Conservation (phyloP, 2,329 filamentous ascomycete genomes). For the Monilinia fructicola region DNA sequence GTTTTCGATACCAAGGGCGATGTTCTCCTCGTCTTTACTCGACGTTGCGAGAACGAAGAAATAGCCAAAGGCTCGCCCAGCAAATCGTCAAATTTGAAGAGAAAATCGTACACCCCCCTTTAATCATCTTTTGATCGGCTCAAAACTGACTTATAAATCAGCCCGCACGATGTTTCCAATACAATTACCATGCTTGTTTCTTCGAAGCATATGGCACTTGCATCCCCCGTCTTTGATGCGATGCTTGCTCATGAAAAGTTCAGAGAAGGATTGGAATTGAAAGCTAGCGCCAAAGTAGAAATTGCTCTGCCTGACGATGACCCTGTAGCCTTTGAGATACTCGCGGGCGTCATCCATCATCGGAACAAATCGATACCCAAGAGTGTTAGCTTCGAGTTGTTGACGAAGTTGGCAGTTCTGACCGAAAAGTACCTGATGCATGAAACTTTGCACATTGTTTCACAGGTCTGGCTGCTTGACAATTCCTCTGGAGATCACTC, state of each 20-base stretch:
- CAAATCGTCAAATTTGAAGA: neutral
- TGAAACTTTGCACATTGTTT: neutral
- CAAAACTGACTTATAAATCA: neutral
- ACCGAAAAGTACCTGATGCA: neutral
- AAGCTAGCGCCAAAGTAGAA: neutral
- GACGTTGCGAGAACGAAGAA: neutral
- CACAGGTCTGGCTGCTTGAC: neutral
- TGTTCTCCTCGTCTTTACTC: neutral
- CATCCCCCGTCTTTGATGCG: slow-evolving; percentile 7
- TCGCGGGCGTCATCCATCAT: neutral
- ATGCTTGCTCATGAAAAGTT: neutral
- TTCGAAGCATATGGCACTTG: slow-evolving; percentile 13
- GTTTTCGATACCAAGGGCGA: neutral
- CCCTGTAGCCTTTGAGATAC: slow-evolving; percentile 2
- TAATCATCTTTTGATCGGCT: too few species aligned
- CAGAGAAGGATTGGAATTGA: neutral
- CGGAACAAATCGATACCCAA: neutral
- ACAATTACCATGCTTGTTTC: slow-evolving; percentile 14
- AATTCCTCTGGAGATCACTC: too few species aligned
- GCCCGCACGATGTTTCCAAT: neutral
- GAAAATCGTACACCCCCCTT: neutral
- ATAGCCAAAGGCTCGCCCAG: too few species aligned
- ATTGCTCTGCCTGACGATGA: slow-evolving; percentile 14
- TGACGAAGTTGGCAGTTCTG: neutral
- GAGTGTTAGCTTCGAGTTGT: neutral